Evolutionary conservation across 2,329 filamentous ascomycete genomes (phyloP), one percentile per base, ranked within the genome.

Genomic region (Pestalotiopsis sp.): DNA sequence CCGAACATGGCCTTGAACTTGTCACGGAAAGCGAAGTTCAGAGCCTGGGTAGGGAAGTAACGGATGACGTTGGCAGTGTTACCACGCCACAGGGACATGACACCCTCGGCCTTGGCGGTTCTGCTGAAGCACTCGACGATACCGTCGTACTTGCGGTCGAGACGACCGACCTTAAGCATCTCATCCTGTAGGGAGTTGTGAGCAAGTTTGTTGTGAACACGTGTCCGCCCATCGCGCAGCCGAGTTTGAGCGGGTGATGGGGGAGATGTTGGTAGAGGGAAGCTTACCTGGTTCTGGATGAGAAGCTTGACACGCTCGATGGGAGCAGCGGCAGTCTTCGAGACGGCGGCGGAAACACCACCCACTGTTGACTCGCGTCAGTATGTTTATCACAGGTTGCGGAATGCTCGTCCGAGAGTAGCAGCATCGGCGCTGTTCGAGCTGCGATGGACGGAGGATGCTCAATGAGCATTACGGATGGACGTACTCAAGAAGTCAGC

Each of bases 31-130:
- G 96, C 96, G 83, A 99, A 99, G 95, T 99, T 99, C 85, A 99
- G 90, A 81, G 96, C 96, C 91, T 99, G 96, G 85, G 96, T 99
- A 79, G 96, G 96, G 94, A 99, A 99, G 90, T 99, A 99, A 93
- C 96, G 96, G 91, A 99, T 97, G 86, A 99, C 96, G 92, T 99
- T 99, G 94, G 96, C 96, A 84, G 96, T 99, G 94, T 99, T 99
- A 87, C 96, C 96, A 91, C 96, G 92, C 96, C 96, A 99, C 80
- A 99, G 90, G 75, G 95, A 91, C 85, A 96, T 91, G 79, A 96
- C 86, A 93, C 96, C 96, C 90, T 99, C 96, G 75, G 93, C 88
- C 80, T 91, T 91, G 75, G 89, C 90, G 82, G 96, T 98, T 84
- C 96, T 93, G 80, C 87, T 88, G 92, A 99, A 99, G 90, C 96